Base-by-base conservation (phyloP, 2,329 filamentous ascomycete species). In the Colletotrichum tropicicola region DNA sequence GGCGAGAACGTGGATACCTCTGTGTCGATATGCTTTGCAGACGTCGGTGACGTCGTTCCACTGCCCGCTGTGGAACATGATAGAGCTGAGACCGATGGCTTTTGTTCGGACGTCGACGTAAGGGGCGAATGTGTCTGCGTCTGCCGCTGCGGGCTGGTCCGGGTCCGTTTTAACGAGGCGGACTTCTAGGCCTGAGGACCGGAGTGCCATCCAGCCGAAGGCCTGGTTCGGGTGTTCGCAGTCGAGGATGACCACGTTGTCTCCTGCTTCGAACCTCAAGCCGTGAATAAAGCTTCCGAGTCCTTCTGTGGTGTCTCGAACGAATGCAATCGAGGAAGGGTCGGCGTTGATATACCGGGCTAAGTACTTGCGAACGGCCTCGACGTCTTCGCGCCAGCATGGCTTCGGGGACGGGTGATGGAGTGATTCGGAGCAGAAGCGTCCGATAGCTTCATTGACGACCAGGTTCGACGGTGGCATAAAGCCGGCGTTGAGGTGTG, bases 41-140 rank as follows among this genome's bases (percentile, higher is more conserved):
- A 77, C 72, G 12, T 68, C 68, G 5, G 67, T 67, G 0, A 77
- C 68, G 53, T 77, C 71, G 65, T 77, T 73, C n/a, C 58, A 57
- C 65, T 75, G 73, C 5, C 75, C 75, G 35, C 68, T 70, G 55
- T 77, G 74, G 58, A 76, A 77, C 69, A 75, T 73, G 32, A 77
- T 52, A 5, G 75, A 75, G 53, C 71, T 74, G 15, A 77, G 44
- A 1, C 74, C 74, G 27, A 77, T 72, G 12, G 71, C 73, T 5
- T 70, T 66, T 1, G 75, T 77, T 21, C 71, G 60, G 0, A 53
- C 61, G 57, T 77, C 75, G 7, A 77, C 72, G 28, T 60, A 74
- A 2, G 74, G 71, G 4, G 68, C 68, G 27, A 77, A 73, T 0
- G 73, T 73, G 3, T 69, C 59, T 1, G 72, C 70, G 10, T 62